These are phyloP conservation scores for Akanthomyces lecanii DNA, from an alignment of 2,329 filamentous ascomycete species.

Conservation along the genomic window DNA sequence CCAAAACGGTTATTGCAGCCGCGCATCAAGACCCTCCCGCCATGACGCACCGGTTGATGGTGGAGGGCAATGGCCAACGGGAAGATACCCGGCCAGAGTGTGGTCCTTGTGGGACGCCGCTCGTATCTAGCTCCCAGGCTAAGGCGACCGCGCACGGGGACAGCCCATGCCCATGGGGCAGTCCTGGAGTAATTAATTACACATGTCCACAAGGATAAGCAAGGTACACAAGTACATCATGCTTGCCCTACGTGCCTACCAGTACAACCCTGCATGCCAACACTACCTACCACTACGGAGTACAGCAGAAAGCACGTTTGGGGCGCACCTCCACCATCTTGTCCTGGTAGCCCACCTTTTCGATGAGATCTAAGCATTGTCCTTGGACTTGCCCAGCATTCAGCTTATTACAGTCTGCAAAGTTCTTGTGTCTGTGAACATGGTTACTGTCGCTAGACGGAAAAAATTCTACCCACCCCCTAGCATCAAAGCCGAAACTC, in stretches of 20 bases:
- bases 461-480: neutral
- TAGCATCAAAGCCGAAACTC: constrained; percentile 8
- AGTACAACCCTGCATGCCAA: neutral
- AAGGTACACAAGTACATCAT: constrained; percentile 7
- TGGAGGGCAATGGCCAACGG: constrained; percentile 10
- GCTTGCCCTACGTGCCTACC: neutral
- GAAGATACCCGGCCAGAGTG: constrained; percentile 15
- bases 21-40: constrained; percentile 6
- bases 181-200: constrained; percentile 11
- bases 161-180: constrained; percentile 10
- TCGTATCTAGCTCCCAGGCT: constrained; percentile 8
- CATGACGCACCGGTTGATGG: constrained; percentile 1
- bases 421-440: neutral
- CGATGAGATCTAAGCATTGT: constrained; percentile 14
- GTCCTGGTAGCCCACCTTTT: constrained; percentile 4
- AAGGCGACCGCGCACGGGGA: constrained; percentile 2
- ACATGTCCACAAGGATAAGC: neutral
- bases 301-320: constrained; percentile 1
- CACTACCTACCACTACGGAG: too few relatives aligned
- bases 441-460: neutral
- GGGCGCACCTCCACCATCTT: constrained; percentile 8
- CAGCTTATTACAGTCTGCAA: neutral
- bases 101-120: constrained; percentile 7
- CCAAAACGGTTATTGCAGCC: constrained; percentile 13
- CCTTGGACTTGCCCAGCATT: neutral